Conservation (phyloP, 148 eudicot species). For the Oxyria digyna region DNA sequence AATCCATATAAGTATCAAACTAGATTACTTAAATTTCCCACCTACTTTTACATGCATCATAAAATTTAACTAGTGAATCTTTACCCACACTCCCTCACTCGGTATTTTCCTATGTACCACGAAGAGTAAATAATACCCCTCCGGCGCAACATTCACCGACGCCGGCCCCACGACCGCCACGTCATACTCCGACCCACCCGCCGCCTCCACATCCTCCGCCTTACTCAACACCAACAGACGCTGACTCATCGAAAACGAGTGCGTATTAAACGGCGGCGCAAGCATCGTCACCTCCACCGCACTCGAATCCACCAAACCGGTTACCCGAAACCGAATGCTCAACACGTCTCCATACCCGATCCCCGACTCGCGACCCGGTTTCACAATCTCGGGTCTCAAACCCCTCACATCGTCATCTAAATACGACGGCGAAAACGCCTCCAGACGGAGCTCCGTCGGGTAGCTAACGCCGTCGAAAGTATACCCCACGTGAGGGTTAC, state of each 20-base stretch:
- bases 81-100: conserved; percentile 49
- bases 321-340: conserved; percentile 17
- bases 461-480: conserved; percentile 37
- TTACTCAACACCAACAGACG: conserved; percentile 31
- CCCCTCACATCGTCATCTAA: conserved; percentile 15
- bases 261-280: conserved; percentile 60
- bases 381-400: conserved; percentile 38
- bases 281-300: conserved; percentile 35
- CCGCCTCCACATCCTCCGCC: conserved; percentile 12
- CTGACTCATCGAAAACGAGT: conserved; percentile 70
- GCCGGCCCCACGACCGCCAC: conserved; percentile 31
- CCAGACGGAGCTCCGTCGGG: conserved; percentile 78
- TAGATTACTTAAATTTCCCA: too few species aligned
- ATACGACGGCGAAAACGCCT: conserved; percentile 61
- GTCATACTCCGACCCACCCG: conserved; percentile 22
- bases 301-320: conserved; percentile 5
- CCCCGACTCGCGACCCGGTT: conserved; percentile 18
- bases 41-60: too few species aligned
- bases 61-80: not conserved
- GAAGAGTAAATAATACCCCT: conserved; percentile 62
- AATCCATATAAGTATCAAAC: too few species aligned
- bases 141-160: conserved; percentile 35
- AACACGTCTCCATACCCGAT: conserved; percentile 43
- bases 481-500: conserved; percentile 62
- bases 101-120: conserved; percentile 55